These are phyloP conservation scores for Coriolopsis trogii DNA, from an alignment of 1,284 basidiomycete genomes.

Conservation along the genomic window DNA sequence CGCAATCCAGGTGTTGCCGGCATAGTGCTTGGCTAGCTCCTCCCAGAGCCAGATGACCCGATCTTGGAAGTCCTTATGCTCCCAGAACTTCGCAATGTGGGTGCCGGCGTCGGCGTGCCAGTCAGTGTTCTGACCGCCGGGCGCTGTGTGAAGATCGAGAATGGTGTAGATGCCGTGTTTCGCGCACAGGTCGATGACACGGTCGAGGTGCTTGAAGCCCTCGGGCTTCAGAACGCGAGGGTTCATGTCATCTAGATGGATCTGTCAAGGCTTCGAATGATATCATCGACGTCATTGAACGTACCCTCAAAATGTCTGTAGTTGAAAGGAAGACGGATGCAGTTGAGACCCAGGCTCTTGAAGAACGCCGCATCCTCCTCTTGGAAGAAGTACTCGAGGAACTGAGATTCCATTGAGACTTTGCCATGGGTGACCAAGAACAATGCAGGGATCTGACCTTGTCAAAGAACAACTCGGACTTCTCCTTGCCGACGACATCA, in stretches of 20 bases:
- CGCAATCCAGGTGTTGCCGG: constrained; percentile 63
- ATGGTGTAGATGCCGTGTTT: constrained; percentile 62
- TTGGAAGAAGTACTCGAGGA: constrained; percentile 78
- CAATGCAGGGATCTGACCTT: constrained; percentile 45
- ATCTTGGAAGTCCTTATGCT: constrained; percentile 78
- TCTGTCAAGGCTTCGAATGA: neutral
- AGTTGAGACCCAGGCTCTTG: constrained; percentile 71
- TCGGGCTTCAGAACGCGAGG: constrained; percentile 61
- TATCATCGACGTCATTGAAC: neutral
- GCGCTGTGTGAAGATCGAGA: constrained; percentile 65
- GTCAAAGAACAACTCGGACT: constrained; percentile 80
- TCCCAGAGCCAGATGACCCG: constrained; percentile 72
- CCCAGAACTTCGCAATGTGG: constrained; percentile 68
- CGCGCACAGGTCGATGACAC: constrained; percentile 62
- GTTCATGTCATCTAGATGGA: constrained; percentile 58
- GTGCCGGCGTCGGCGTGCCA: constrained; percentile 59
- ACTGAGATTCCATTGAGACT: too few species aligned
- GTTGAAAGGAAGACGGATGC: constrained; percentile 69
- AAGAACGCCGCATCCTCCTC: constrained; percentile 73
- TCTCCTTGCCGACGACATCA: constrained; percentile 66
- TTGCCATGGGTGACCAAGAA: too few species aligned
- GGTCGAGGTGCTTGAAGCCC: constrained; percentile 69
- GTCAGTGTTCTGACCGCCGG: constrained; percentile 64
- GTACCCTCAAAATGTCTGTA: constrained; percentile 65
- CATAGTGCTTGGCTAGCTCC: constrained; percentile 66